These are phyloP conservation scores for Pigoraptor vietnamica DNA, from an alignment of 78 protist genomes.

Conservation along the genomic window DNA sequence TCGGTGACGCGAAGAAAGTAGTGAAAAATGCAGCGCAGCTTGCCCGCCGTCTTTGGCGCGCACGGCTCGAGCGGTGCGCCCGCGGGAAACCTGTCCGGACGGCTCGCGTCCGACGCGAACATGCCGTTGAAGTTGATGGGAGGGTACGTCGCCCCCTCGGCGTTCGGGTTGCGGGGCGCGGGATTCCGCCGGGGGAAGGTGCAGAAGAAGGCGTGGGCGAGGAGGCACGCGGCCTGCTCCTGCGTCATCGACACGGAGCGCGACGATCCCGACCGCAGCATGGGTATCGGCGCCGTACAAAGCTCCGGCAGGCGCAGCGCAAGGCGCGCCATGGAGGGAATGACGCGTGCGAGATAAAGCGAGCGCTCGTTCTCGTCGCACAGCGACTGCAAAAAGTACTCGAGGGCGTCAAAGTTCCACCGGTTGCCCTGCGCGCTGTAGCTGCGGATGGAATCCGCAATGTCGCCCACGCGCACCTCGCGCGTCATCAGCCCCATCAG, in stretches of 20 bases:
- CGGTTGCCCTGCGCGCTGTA: neutral
- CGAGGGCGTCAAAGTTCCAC: neutral
- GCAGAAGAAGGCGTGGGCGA: conserved; percentile 14
- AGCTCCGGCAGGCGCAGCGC: neutral
- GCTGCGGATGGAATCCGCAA: neutral
- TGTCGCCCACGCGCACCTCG: neutral
- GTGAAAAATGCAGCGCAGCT: neutral
- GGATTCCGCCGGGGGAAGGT: neutral
- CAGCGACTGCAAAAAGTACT: neutral
- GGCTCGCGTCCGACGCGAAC: neutral
- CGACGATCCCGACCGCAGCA: neutral
- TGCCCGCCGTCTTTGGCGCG: neutral
- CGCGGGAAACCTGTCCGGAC: too few relatives aligned
- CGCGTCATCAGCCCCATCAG: neutral
- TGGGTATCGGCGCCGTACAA: neutral
- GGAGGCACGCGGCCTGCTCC: conserved; percentile 1
- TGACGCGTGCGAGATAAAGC: neutral
- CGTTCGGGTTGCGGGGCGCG: neutral
- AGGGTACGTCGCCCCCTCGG: neutral
- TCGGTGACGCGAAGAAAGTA: neutral
- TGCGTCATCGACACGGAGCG: neutral
- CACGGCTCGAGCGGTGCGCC: neutral
- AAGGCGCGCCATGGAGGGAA: neutral
- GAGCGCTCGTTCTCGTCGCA: neutral
- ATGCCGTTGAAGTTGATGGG: neutral